These are phyloP conservation scores for Neonectria neomacrospora DNA, from an alignment of 2,329 filamentous ascomycete species.

Conservation along the genomic window DNA sequence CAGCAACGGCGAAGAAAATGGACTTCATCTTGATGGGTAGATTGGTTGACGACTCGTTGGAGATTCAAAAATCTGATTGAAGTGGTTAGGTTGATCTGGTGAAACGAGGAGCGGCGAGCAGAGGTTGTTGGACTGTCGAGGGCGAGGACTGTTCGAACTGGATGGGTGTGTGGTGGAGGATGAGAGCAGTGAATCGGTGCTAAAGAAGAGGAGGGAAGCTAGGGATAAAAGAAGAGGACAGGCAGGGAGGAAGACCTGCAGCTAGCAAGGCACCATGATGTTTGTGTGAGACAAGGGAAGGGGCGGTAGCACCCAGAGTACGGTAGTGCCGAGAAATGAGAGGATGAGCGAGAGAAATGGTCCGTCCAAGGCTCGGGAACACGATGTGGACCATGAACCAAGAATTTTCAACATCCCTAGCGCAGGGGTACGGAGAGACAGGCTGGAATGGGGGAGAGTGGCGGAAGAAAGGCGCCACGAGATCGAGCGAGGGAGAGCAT, in stretches of 20 bases:
- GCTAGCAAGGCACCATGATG: constrained; percentile 35
- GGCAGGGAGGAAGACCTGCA: constrained; percentile 23
- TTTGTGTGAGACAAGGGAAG: constrained; percentile 47
- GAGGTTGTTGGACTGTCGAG: constrained; percentile 16
- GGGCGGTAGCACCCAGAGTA: constrained; percentile 38
- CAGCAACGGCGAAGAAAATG: constrained; percentile 55
- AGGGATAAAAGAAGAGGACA: constrained; percentile 29
- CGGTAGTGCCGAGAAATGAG: constrained; percentile 34
- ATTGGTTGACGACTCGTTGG: constrained; percentile 31
- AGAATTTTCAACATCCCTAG: constrained; percentile 3
- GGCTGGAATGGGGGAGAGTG: not conserved
- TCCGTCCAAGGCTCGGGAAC: constrained; percentile 28
- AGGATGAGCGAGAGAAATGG: constrained; percentile 18
- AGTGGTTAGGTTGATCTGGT: constrained; percentile 20
- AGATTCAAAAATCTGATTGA: constrained; percentile 25
- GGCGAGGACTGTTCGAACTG: constrained; percentile 11
- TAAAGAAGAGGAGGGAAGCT: constrained; percentile 16
- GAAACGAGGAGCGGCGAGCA: constrained; percentile 19
- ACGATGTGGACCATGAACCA: constrained; percentile 31
- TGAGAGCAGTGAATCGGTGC: constrained; percentile 33
- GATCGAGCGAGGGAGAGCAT: constrained; percentile 2
- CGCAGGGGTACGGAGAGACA: constrained; percentile 23
- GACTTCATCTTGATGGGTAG: constrained; percentile 62
- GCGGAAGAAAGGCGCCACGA: constrained; percentile 9
- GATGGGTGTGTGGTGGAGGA: constrained; percentile 14